Base-by-base conservation (phyloP, 805 yeast genomes). In the Candida maesae region DNA sequence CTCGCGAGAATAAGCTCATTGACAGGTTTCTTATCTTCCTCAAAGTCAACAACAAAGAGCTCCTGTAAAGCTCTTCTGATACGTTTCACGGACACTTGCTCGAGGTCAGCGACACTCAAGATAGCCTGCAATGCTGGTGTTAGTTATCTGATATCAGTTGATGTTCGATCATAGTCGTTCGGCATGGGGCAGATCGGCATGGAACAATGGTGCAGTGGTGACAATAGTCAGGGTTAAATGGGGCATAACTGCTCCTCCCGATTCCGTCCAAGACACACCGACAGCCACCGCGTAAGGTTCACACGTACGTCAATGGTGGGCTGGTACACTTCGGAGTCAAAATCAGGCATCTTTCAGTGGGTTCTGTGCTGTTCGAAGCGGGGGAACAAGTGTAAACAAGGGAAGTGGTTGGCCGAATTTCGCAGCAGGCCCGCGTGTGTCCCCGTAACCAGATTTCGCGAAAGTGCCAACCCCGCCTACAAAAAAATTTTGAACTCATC, bases 21-120 rank as follows among this genome's bases (percentile, higher is more conserved):
- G 33, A 84, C 68, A 19, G 62, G 71, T 50, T 78, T 74, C 71
- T 81, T 65, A 43, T 73, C 14, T 1, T 66, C 64, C 16, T 53
- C 63, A 32, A 84, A 67, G 48, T 82, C 79, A 1, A 72, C 66
- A 5, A 72, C 75, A 52, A 79, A 84, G 24, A 86, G 65, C 46
- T 76, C 84, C 56, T 81, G 87, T n/a, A 86, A 54, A 0, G 90
- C 91, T 44, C 72, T 70, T 46, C 95, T 67, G 18, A 86, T 76
- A 56, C 76, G 74, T 59, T 82, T 83, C 6, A 84, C 88, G 0
- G 90, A 77, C 13, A 85, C 78, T 45, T 74, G 70, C 45, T 81
- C 81, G 24, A 84, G 68, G 52, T 85, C 83, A 1, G 90, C 77
- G 6, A 78, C 89, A 36, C 80, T 67, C 27, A 86, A 62, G 10